Percentiles rank a stretch among this genome's conserved stretches.
These are phyloP conservation scores for Zasmidium angulare DNA, from an alignment of 2,329 filamentous ascomycete species.

Conservation along the genomic window DNA sequence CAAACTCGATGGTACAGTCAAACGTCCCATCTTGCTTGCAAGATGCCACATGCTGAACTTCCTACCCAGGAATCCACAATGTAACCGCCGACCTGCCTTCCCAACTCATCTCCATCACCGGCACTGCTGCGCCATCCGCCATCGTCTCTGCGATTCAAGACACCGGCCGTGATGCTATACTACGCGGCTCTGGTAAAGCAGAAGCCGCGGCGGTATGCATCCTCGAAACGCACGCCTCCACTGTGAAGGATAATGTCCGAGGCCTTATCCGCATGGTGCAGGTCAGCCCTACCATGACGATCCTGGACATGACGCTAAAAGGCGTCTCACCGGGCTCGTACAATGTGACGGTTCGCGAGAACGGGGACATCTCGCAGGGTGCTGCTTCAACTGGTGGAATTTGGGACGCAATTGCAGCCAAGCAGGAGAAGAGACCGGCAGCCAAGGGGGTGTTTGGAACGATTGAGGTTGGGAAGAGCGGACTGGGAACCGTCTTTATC, in stretches of 20 bases:
- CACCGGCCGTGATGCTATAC: slow-evolving; percentile 89
- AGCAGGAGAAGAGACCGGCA: slow-evolving; percentile 45
- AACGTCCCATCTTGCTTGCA: slow-evolving; percentile 8
- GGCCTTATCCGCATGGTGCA: slow-evolving; percentile 94
- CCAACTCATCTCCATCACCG: slow-evolving; percentile 81
- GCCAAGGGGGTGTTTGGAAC: slow-evolving; percentile 68
- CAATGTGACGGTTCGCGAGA: slow-evolving; percentile 78
- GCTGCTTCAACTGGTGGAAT: slow-evolving; percentile 79
- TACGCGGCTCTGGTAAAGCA: slow-evolving; percentile 81
- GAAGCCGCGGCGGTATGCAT: slow-evolving; percentile 91
- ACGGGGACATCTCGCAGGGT: slow-evolving; percentile 81
- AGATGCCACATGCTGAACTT: neutral
- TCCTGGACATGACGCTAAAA: slow-evolving; percentile 83
- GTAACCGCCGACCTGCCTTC: slow-evolving; percentile 79
- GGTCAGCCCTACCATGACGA: slow-evolving; percentile 72
- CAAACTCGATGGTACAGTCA: slow-evolving; percentile 61
- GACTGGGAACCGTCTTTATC: slow-evolving; percentile 76
- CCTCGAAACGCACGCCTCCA: slow-evolving; percentile 74
- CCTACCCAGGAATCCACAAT: slow-evolving; percentile 62
- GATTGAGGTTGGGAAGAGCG: slow-evolving; percentile 71
- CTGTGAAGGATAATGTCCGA: slow-evolving; percentile 67
- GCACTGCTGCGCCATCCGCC: slow-evolving; percentile 84
- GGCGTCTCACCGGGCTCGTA: slow-evolving; percentile 81
- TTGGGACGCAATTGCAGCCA: slow-evolving; percentile 62
- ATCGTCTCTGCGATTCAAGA: slow-evolving; percentile 86